Evolutionary conservation across 768 basidiomycete genomes (phyloP).

Genomic region (Boletus rubropictus): DNA sequence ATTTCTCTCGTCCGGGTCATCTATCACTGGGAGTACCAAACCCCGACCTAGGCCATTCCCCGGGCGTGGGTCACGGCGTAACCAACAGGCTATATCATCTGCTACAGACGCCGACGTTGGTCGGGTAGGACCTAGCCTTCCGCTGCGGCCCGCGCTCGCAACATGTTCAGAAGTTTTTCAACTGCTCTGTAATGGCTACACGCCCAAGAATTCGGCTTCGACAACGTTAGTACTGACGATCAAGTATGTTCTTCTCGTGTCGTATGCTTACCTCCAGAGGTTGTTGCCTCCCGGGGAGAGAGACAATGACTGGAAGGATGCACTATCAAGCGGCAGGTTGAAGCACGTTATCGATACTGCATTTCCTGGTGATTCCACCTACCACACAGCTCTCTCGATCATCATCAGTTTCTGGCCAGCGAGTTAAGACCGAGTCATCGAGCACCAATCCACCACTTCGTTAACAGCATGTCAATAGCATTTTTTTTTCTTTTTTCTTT

Average conservation of each 20-base stretch:
- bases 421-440: not conserved
- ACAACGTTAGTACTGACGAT: conserved; percentile 14
- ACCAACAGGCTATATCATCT: conserved; percentile 2
- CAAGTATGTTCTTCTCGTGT: conserved; percentile 38
- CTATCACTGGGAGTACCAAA: conserved; percentile 10
- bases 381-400: conserved; percentile 23
- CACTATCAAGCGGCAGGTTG: conserved; percentile 23
- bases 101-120: conserved; percentile 4
- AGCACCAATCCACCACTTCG: not conserved
- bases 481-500: not conserved
- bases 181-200: conserved; percentile 14
- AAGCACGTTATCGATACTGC: conserved; percentile 22
- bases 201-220: conserved; percentile 4
- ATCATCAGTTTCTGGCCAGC: conserved; percentile 16
- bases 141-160: conserved; percentile 23
- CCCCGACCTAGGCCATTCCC: conserved; percentile 34
- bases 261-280: conserved; percentile 35
- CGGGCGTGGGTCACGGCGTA: conserved; percentile 18
- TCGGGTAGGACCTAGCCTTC: conserved; percentile 18
- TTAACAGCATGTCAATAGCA: not conserved
- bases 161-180: conserved; percentile 27
- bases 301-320: conserved; percentile 33
- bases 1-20: conserved; percentile 28
- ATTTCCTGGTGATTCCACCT: conserved; percentile 25
- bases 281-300: conserved; percentile 20